These are phyloP conservation scores for Carex myosuroides DNA, from an alignment of 176 grass and related monocot genomes.

Conservation along the genomic window DNA sequence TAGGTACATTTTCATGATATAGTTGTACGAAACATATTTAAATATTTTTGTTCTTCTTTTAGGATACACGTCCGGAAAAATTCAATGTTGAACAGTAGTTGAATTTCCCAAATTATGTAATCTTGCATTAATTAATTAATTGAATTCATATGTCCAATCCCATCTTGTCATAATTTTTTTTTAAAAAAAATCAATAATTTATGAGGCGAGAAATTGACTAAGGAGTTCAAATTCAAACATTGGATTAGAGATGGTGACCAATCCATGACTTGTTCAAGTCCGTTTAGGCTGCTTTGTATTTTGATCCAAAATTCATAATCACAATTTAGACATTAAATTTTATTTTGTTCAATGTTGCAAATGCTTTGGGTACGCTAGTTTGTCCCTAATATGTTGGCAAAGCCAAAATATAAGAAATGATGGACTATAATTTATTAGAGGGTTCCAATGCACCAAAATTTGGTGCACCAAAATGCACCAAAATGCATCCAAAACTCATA, in stretches of 20 bases:
- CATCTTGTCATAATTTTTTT: too few species aligned
- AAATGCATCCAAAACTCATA: too few species aligned
- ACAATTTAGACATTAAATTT: neutral
- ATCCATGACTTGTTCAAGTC: conserved; percentile 3
- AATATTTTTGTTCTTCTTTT: neutral
- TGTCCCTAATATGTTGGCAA: neutral
- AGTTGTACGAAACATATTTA: neutral
- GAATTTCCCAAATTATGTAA: neutral
- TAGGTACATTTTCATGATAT: neutral
- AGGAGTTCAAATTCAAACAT: neutral
- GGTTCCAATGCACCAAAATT: too few species aligned
- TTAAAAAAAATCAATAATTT: neutral
- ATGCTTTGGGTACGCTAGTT: neutral
- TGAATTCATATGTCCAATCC: neutral
- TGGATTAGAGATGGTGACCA: neutral
- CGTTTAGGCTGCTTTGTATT: neutral
- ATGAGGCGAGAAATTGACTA: neutral
- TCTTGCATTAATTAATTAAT: neutral
- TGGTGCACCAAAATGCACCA: too few species aligned
- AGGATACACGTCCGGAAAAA: neutral
- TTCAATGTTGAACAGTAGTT: neutral
- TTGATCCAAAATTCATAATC: neutral
- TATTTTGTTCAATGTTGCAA: neutral
- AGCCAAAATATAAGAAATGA: too few species aligned
- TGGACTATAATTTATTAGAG: too few species aligned